phyloP scores from a whole-genome alignment of 225 moss, liverwort and hornwort genomes.

The Climacium dendroides region DNA sequence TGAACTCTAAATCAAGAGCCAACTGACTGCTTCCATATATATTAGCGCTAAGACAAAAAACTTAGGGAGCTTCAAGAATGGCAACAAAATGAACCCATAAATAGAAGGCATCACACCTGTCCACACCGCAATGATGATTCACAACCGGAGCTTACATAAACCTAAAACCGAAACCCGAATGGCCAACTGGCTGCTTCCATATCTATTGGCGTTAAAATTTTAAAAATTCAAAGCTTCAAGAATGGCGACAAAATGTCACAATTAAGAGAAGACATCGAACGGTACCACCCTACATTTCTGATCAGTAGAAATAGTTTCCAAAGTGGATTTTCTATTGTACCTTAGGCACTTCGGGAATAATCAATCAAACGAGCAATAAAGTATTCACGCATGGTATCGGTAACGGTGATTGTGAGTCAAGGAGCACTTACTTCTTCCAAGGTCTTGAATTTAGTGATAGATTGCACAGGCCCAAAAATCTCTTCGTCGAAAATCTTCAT shows the following conservation, averaged over 20 bases:
- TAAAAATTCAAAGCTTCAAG: neutral
- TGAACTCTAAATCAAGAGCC: neutral
- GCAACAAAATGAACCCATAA: too few relatives aligned
- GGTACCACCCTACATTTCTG: neutral
- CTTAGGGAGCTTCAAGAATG: too few relatives aligned
- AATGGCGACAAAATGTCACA: neutral
- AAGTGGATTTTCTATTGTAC: neutral
- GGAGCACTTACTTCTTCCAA: constrained; percentile 41
- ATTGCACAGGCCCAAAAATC: constrained; percentile 69
- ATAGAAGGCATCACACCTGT: neutral
- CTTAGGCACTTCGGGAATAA: too few relatives aligned
- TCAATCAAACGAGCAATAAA: neutral
- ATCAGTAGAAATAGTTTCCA: neutral
- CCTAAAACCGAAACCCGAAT: neutral
- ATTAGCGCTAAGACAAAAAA: neutral
- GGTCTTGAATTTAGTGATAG: constrained; percentile 21
- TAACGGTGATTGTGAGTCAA: neutral
- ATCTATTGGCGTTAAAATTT: neutral
- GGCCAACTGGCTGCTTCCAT: neutral
- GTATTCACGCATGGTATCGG: neutral
- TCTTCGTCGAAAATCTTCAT: constrained; percentile 79
- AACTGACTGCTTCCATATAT: neutral
- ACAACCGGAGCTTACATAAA: neutral
- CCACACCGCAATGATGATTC: neutral
- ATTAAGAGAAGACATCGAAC: neutral